Percentiles rank a stretch among this genome's conserved stretches.
Evolutionary conservation across 1,284 basidiomycete species (phyloP).

Genomic region (Trametes hirsuta): DNA sequence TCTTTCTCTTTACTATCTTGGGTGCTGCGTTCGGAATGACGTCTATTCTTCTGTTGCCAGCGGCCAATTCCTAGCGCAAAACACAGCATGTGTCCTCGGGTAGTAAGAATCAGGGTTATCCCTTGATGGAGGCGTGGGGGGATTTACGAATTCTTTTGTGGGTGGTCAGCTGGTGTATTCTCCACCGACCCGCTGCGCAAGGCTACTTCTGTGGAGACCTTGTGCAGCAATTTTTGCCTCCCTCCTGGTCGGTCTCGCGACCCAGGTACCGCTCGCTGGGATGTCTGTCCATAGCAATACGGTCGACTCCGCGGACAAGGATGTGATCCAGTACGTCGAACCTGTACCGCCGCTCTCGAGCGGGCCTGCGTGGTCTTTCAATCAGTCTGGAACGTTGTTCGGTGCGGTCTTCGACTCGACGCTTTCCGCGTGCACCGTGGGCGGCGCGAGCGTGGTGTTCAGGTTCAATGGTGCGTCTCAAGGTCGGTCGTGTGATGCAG

Average conservation of each 20-base stretch:
- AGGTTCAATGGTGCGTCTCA: slow-evolving; percentile 1
- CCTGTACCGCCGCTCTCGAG: background rate
- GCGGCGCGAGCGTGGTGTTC: slow-evolving; percentile 3
- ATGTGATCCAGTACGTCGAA: background rate
- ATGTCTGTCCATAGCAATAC: background rate
- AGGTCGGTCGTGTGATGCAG: no score
- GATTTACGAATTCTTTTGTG: no score
- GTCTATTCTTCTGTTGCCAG: no score
- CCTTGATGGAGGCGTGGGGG: background rate
- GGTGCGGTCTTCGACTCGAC: background rate
- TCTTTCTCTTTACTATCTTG: no score
- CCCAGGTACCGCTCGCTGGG: no score
- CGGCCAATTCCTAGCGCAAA: no score
- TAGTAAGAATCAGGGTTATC: background rate
- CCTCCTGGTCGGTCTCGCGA: no score
- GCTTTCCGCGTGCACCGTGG: background rate
- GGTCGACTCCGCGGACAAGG: background rate
- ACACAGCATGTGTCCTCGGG: slow-evolving; percentile 1
- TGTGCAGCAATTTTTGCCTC: no score
- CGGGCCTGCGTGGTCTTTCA: background rate
- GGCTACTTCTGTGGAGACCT: no score
- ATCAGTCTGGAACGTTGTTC: background rate
- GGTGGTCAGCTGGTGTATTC: no score
- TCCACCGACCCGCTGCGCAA: no score
- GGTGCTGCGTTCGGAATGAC: no score